A percentile compares a stretch with the other conserved stretches of the same genome.
Evolutionary conservation across 176 grass and related monocot genomes (phyloP).

Genomic region (Thinopyrum elongatum): DNA sequence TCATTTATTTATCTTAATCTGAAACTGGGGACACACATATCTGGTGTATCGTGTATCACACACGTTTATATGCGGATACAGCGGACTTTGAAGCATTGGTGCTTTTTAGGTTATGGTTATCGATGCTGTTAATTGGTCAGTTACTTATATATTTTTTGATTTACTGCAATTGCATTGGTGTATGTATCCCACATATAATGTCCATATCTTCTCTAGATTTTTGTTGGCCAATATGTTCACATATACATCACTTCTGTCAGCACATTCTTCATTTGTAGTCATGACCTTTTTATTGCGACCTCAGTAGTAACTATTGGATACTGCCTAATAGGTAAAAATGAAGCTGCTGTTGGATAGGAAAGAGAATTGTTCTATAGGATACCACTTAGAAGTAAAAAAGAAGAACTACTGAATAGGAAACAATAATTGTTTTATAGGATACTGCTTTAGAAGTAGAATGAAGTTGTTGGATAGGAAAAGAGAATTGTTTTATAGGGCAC

Average conservation of each 20-base stretch:
- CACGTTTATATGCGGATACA: not conserved
- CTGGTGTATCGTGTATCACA: not conserved
- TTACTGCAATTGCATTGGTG: not conserved
- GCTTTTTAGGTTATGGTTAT: not conserved
- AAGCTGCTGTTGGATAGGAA: not conserved
- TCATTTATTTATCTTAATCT: not conserved
- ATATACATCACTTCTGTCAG: not conserved
- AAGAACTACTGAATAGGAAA: not conserved
- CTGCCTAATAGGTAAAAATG: not conserved
- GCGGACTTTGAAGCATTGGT: not conserved
- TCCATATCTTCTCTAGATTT: not conserved
- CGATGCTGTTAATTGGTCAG: not conserved
- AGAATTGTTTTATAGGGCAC: not conserved
- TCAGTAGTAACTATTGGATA: not conserved
- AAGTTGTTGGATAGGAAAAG: not conserved
- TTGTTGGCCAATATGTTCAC: not conserved
- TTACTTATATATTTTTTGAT: not conserved
- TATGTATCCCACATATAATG: not conserved
- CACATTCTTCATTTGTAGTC: not conserved
- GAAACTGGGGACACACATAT: not conserved
- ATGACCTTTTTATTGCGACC: not conserved
- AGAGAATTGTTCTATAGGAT: not conserved
- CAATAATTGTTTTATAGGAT: not conserved
- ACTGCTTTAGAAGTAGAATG: not conserved
- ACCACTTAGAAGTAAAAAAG: not conserved